Conservation (phyloP, 176 grass and related monocot species). For the Carex pumila region DNA sequence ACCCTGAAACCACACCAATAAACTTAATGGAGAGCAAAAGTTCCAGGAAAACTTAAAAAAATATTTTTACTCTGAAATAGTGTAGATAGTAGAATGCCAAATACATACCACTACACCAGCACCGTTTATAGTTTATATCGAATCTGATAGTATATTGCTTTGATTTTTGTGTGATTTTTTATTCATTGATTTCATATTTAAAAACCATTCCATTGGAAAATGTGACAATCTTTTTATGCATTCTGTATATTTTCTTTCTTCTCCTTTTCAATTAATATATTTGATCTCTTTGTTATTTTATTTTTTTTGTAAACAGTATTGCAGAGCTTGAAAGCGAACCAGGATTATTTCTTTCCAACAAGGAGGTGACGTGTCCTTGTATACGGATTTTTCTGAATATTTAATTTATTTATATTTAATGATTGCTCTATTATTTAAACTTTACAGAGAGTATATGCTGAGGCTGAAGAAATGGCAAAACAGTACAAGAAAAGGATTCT, state of each 20-base stretch:
- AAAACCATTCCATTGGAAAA: not conserved
- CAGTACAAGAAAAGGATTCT: constrained; percentile 51
- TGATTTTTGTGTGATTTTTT: not conserved
- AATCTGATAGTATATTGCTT: not conserved
- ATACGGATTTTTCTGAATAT: not conserved
- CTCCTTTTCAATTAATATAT: not conserved
- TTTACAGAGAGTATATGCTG: constrained; percentile 69
- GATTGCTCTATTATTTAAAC: constrained; percentile 13
- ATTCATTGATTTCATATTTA: not conserved
- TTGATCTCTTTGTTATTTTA: constrained; percentile 16
- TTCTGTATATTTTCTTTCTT: not conserved
- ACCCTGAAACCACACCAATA: not conserved
- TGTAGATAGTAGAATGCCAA: not conserved
- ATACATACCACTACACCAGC: not conserved
- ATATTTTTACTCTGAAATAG: not conserved
- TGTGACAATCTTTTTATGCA: not conserved
- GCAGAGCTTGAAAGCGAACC: constrained; percentile 72
- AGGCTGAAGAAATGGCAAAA: constrained; percentile 64
- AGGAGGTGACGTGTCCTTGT: constrained; percentile 39
- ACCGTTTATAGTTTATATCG: not conserved
- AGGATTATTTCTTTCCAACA: constrained; percentile 72
- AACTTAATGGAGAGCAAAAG: not conserved
- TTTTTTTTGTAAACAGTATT: constrained; percentile 48
- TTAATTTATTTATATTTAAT: not conserved
- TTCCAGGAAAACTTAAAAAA: not conserved